Evolutionary conservation across 2,329 filamentous ascomycete genomes (phyloP), one percentile per base, ranked within the genome.

Genomic region (Trichoderma asperellum): DNA sequence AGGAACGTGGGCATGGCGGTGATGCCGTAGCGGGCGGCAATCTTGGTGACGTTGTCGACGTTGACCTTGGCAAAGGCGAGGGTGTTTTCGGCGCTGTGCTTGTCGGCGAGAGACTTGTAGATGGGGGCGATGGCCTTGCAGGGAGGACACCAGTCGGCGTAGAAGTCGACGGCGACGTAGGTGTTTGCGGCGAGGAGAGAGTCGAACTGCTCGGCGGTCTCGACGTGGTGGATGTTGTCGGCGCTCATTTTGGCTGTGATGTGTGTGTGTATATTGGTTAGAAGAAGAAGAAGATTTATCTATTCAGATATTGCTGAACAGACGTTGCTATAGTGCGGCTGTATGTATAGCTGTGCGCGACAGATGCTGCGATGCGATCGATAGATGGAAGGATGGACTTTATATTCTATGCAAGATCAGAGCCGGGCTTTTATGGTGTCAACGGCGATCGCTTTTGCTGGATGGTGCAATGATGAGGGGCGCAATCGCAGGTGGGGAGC

Each of bases 1-100:
- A 92, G 76, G 82, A 98, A 97, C 12, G 94, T 97, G 61, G 95
- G 95, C 95, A 98, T 97, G 80, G 94, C 93, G 76, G 91, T 89
- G 80, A 98, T 87, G 73, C 87, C 87, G 74, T 96, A 90, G 75
- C 93, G 88, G 75, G 89, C 85, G 29, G 93, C 89, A 59, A 96
- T 87, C 0, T 92, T 89, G 73, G 89, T 84, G 53, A 94, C 85
- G 73, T 93, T 86, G 81, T 98, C 95, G 74, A 97, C 93, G 81
- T 98, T 94, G 79, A 97, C 85, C 87, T 97, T 96, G 85, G 88
- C 90, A 83, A 97, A 97, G 80, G 88, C 86, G 73, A 91, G 80
- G 71, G 87, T 78, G 81, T 87, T 88, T 59, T 74, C 72, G 35
- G 75, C 68, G 70, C 70, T 71, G 74, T 78, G 74, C 70, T 75